A percentile compares a stretch with the other conserved stretches of the same genome.
Evolutionary conservation across 306 rosid species (phyloP).

Genomic region (Pterocarpus macrocarpus): DNA sequence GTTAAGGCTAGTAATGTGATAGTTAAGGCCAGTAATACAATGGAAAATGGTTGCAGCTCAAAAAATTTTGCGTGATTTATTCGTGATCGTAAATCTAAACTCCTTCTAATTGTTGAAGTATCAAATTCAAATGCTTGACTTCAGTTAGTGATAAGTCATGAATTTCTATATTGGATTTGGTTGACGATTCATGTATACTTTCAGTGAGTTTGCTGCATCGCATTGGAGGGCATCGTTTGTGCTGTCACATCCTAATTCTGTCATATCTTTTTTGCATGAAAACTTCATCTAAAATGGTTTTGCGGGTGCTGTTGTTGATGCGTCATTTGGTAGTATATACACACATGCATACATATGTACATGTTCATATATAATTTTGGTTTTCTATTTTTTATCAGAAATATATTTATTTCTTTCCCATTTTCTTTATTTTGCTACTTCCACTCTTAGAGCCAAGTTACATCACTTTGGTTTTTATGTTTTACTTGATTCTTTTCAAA

Average conservation of each 20-base stretch:
- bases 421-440: slow-evolving; percentile 37
- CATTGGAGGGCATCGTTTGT: not conserved
- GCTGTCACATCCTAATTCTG: not conserved
- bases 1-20: not conserved
- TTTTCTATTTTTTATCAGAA: slow-evolving; percentile 5
- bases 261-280: not conserved
- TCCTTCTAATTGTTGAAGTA: not conserved
- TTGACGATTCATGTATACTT: not conserved
- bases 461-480: not conserved
- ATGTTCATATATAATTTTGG: too few relatives aligned
- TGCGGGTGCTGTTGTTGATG: slow-evolving; percentile 1
- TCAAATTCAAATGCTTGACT: not conserved
- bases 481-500: not conserved
- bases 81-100: not conserved
- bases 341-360: too few relatives aligned
- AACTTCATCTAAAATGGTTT: not conserved
- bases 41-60: slow-evolving; percentile 12
- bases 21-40: too few relatives aligned
- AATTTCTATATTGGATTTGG: too few relatives aligned
- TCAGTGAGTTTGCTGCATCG: not conserved
- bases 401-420: not conserved
- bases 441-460: slow-evolving; percentile 7
- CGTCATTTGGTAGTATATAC: slow-evolving; percentile 29
- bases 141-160: not conserved
- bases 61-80: not conserved